Evolutionary conservation across 768 basidiomycete species (phyloP), one percentile per base, ranked within the genome.

Genomic region (Boletus rex-veris): DNA sequence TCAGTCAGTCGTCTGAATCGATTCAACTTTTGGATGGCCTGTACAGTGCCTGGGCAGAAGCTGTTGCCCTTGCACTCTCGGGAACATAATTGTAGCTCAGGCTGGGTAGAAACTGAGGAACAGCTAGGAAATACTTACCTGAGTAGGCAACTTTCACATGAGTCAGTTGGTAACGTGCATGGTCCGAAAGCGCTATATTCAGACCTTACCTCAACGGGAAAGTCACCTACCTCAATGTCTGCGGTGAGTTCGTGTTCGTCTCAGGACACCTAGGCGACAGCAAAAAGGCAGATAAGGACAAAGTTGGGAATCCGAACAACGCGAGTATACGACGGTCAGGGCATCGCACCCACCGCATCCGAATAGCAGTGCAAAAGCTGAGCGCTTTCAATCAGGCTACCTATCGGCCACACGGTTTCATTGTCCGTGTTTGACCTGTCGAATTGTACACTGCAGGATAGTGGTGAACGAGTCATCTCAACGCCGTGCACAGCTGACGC

Each of bases 401-500:
- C 4, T 37, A 31, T 38, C 30, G 35, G 31, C 31, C n/a, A n/a
- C 21, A 37, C 43, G 33, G 28, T 50, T 30, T 19, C 28, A 30
- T 45, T 36, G 45, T 19, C 52, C 18, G 24, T 28, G 42, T 42
- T 38, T 15, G n/a, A 14, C 19, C 21, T 24, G 26, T 28, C 38
- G 50, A 42, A 28, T 45, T 18, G 41, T 19, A 16, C 35, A 16
- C 33, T 21, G 44, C 36, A 10, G 8, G 37, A 40, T 28, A 51
- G 26, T 3, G 19, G 31, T 37, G 26, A 7, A 7, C 14, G 50
- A 45, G 42, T 38, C 50, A 45, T 52, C 10, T 45, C 39, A 40
- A 50, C 31, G 38, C 37, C 36, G 16, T 61, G 39, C 59, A 61
- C 52, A 59, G 52, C 54, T 38, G 52, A 48, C 39, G 41, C 50